phyloP scores from a whole-genome alignment of 257 asterid genomes.

The Pogostemon cablin region DNA sequence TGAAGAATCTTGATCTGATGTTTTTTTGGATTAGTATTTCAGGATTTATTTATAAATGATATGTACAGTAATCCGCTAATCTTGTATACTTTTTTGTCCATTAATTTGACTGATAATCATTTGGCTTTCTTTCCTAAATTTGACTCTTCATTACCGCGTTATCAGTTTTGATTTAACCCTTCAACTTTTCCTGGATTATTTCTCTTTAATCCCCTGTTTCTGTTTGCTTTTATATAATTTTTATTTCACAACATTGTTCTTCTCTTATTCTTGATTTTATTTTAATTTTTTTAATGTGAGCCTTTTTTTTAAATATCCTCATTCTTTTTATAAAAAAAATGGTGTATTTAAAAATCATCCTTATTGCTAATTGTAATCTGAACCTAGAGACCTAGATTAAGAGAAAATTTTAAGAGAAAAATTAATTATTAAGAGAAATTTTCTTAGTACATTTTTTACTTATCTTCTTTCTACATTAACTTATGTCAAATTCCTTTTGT shows the following conservation, averaged over 20 bases:
- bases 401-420: too few species aligned
- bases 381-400: background rate
- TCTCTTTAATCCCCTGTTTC: slow-evolving; percentile 21
- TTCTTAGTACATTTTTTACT: too few species aligned
- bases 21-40: slow-evolving; percentile 26
- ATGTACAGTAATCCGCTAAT: slow-evolving; percentile 23
- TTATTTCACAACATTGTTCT: slow-evolving; percentile 30
- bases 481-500: too few species aligned
- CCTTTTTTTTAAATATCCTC: background rate
- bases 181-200: slow-evolving; percentile 31
- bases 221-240: slow-evolving; percentile 13
- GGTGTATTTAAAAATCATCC: background rate
- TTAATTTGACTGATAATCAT: slow-evolving; percentile 24
- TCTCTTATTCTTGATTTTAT: slow-evolving; percentile 34
- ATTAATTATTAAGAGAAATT: too few species aligned
- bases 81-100: background rate
- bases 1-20: slow-evolving; percentile 38
- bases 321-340: background rate
- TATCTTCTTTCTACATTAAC: too few species aligned
- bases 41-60: slow-evolving; percentile 10
- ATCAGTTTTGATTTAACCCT: slow-evolving; percentile 38
- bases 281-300: slow-evolving; percentile 21
- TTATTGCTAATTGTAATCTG: slow-evolving; percentile 2
- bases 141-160: slow-evolving; percentile 38
- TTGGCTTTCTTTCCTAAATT: slow-evolving; percentile 37